Evolutionary conservation across 805 yeast genomes (phyloP).

Genomic region (Barnettozyma siamensis): DNA sequence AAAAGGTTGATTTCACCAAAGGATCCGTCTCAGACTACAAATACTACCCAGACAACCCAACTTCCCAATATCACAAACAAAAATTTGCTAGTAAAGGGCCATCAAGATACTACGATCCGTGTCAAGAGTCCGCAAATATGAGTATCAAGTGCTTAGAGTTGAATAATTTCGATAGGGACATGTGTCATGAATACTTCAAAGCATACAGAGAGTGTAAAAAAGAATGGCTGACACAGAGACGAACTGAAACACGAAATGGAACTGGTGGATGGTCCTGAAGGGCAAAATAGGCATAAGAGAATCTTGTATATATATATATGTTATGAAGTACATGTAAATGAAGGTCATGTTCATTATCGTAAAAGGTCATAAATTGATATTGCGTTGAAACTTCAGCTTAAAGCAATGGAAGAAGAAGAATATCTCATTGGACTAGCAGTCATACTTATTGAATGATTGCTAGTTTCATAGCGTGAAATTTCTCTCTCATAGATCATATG

Average conservation of each 20-base stretch:
- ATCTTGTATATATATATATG: slow-evolving; percentile 1
- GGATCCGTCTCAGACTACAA: slow-evolving; percentile 49
- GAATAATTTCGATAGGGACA: slow-evolving; percentile 63
- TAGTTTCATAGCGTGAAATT: slow-evolving; percentile 4
- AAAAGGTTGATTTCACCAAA: slow-evolving; percentile 48
- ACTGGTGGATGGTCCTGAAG: slow-evolving; percentile 21
- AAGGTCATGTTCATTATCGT: neutral
- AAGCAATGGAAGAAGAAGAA: slow-evolving; percentile 4
- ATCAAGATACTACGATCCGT: slow-evolving; percentile 86
- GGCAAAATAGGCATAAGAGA: neutral
- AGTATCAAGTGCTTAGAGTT: slow-evolving; percentile 78
- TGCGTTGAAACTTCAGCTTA: slow-evolving; percentile 1
- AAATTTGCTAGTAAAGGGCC: slow-evolving; percentile 71
- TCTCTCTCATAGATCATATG: slow-evolving; percentile 10
- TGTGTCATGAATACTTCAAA: slow-evolving; percentile 76
- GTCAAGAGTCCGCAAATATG: slow-evolving; percentile 84
- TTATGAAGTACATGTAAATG: neutral
- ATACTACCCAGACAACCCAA: slow-evolving; percentile 87
- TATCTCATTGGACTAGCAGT: slow-evolving; percentile 1
- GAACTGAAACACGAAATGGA: slow-evolving; percentile 26
- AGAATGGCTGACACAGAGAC: slow-evolving; percentile 51
- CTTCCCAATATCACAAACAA: slow-evolving; percentile 59
- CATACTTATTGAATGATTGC: slow-evolving; percentile 3
- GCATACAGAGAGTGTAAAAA: slow-evolving; percentile 91
- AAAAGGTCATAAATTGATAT: neutral